Evolutionary conservation across 495 filamentous ascomycete species (phyloP).

Genomic region (Aspergillus funiculosus): DNA sequence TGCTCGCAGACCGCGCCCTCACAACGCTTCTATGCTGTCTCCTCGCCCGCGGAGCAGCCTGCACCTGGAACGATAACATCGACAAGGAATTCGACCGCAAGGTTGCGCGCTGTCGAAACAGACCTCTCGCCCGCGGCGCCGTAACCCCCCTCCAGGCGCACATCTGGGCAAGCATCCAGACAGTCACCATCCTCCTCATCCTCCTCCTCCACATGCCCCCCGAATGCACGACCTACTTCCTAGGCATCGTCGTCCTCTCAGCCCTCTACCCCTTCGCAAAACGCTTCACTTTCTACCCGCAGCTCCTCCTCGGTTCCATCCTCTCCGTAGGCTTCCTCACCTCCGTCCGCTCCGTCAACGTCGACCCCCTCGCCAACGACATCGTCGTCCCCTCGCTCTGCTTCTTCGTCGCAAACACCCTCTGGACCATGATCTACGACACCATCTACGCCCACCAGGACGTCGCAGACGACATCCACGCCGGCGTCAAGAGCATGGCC

Average conservation of each 20-base stretch:
- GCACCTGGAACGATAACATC: constrained; percentile 41
- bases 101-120: constrained; percentile 29
- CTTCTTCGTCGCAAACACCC: neutral
- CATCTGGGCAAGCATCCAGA: constrained; percentile 21
- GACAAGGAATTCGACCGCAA: constrained; percentile 34
- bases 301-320: constrained; percentile 37
- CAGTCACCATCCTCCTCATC: constrained; percentile 14
- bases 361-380: neutral
- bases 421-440: constrained; percentile 38
- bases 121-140: constrained; percentile 37
- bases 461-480: constrained; percentile 29
- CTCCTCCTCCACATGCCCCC: constrained; percentile 19
- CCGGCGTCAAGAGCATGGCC: constrained; percentile 33
- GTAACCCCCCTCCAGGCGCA: constrained; percentile 29
- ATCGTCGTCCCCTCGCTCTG: constrained; percentile 16
- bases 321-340: constrained; percentile 24
- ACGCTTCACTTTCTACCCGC: constrained; percentile 34
- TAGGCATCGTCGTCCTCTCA: neutral
- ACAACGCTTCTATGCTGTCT: constrained; percentile 31
- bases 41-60: constrained; percentile 37
- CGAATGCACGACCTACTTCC: neutral
- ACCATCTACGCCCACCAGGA: constrained; percentile 43
- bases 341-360: constrained; percentile 14
- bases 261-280: constrained; percentile 36
- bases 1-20: constrained; percentile 14